These are phyloP conservation scores for Isatis tinctoria DNA, from an alignment of 345 rosid species.

Conservation along the genomic window DNA sequence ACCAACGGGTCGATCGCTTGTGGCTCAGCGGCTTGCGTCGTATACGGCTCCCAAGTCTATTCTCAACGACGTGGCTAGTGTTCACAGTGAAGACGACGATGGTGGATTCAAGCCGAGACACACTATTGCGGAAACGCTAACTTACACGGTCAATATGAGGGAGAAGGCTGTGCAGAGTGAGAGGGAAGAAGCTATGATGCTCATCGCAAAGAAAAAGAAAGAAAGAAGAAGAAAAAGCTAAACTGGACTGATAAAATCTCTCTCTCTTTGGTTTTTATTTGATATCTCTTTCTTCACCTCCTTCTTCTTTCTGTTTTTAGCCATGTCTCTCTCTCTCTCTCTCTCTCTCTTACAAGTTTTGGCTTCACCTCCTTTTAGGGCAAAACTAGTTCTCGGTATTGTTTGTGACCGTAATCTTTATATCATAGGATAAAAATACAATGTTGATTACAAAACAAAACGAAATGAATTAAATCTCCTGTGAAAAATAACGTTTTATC, in stretches of 20 bases:
- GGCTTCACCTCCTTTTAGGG: no score
- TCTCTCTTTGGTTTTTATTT: no score
- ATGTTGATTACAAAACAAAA: background rate
- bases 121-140: constrained; percentile 83
- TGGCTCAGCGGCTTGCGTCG: constrained; percentile 73
- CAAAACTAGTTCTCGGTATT: no score
- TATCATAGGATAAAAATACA: no score
- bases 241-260: no score
- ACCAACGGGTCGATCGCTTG: constrained; percentile 56
- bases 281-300: no score
- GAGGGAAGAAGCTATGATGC: constrained; percentile 54
- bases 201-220: constrained; percentile 62
- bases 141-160: constrained; percentile 78
- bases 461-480: background rate
- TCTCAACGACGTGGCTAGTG: constrained; percentile 72
- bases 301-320: no score
- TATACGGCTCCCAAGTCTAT: no score
- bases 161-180: constrained; percentile 67
- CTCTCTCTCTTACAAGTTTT: no score
- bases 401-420: no score
- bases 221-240: constrained; percentile 76
- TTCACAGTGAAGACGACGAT: constrained; percentile 51
- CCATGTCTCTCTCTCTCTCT: no score
- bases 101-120: constrained; percentile 62
- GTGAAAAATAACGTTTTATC: background rate